These are phyloP conservation scores for Candolleomyces efflorescens DNA, from an alignment of 768 basidiomycete species.

Conservation along the genomic window DNA sequence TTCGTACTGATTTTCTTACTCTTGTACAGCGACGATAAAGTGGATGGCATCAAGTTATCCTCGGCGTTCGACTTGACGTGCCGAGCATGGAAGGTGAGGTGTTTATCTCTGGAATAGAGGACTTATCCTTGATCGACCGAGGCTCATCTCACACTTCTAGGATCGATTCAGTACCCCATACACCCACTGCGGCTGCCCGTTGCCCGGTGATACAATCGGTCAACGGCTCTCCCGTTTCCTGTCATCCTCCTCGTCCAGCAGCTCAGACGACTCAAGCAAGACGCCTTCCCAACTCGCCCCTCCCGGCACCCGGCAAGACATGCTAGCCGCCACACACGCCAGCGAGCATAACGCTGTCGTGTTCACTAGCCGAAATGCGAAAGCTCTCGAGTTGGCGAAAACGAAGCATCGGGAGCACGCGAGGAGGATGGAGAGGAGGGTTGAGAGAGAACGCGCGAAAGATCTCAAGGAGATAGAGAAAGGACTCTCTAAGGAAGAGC, in stretches of 20 bases:
- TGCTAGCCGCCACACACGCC: not conserved
- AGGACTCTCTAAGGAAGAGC: too few relatives aligned
- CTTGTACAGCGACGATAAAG: not conserved
- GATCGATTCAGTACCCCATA: slow-evolving; percentile 49
- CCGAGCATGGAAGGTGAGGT: slow-evolving; percentile 16
- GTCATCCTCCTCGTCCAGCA: slow-evolving; percentile 5
- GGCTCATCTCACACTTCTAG: not conserved
- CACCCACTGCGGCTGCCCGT: slow-evolving; percentile 56
- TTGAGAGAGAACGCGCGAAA: too few relatives aligned
- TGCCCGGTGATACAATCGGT: slow-evolving; percentile 40
- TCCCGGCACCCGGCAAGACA: not conserved
- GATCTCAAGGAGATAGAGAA: too few relatives aligned
- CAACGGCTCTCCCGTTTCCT: slow-evolving; percentile 34
- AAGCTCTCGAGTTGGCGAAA: too few relatives aligned
- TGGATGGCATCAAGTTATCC: slow-evolving; percentile 21
- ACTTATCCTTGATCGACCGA: too few relatives aligned
- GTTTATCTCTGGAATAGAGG: not conserved
- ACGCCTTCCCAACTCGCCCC: not conserved
- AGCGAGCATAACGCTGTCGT: slow-evolving; percentile 6
- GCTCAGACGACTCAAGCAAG: too few relatives aligned
- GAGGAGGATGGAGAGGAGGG: not conserved
- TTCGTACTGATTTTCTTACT: too few relatives aligned
- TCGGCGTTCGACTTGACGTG: slow-evolving; percentile 42
- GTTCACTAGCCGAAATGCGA: not conserved
- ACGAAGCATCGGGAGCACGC: not conserved